Percentiles rank a stretch among this genome's conserved stretches.
These are phyloP conservation scores for Clavaria fumosa DNA, from an alignment of 768 basidiomycete species.

Conservation along the genomic window DNA sequence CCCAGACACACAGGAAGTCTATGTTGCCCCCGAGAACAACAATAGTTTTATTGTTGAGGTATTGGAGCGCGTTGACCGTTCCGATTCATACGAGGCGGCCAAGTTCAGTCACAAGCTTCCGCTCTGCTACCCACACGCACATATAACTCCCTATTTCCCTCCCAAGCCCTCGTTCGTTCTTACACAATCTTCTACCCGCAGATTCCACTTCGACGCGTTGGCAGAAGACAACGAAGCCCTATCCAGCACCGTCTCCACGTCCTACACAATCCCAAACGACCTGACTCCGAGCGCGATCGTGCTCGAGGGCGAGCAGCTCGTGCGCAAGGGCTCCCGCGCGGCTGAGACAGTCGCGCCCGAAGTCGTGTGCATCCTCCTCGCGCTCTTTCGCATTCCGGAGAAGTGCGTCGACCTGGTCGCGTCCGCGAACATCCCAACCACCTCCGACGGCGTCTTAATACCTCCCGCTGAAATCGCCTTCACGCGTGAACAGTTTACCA, in stretches of 20 bases:
- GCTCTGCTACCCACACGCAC: no score
- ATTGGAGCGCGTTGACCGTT: slow-evolving; percentile 51
- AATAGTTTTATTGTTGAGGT: slow-evolving; percentile 78
- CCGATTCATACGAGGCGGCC: slow-evolving; percentile 43
- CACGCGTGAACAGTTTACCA: slow-evolving; percentile 34
- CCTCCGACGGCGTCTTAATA: slow-evolving; percentile 30
- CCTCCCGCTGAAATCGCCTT: slow-evolving; percentile 21
- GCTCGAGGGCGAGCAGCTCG: slow-evolving; percentile 52
- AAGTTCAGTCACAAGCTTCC: slow-evolving; percentile 31
- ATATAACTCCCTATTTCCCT: slow-evolving; percentile 7
- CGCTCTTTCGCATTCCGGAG: slow-evolving; percentile 59
- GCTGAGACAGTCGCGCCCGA: slow-evolving; percentile 39
- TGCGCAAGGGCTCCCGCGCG: slow-evolving; percentile 70
- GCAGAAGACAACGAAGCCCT: slow-evolving; percentile 81
- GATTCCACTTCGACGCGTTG: slow-evolving; percentile 82
- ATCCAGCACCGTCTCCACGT: slow-evolving; percentile 28
- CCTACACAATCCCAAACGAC: slow-evolving; percentile 29
- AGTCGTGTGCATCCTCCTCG: slow-evolving; percentile 61
- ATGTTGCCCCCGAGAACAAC: slow-evolving; percentile 52
- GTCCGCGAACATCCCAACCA: slow-evolving; percentile 66
- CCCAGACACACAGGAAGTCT: slow-evolving; percentile 91
- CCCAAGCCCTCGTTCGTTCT: neutral
- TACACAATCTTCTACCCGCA: slow-evolving; percentile 18
- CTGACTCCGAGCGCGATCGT: slow-evolving; percentile 42
- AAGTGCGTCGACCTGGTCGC: slow-evolving; percentile 73